Evolutionary conservation across 768 basidiomycete species (phyloP), one percentile per base, ranked within the genome.

Genomic region (Lactarius deliciosus): DNA sequence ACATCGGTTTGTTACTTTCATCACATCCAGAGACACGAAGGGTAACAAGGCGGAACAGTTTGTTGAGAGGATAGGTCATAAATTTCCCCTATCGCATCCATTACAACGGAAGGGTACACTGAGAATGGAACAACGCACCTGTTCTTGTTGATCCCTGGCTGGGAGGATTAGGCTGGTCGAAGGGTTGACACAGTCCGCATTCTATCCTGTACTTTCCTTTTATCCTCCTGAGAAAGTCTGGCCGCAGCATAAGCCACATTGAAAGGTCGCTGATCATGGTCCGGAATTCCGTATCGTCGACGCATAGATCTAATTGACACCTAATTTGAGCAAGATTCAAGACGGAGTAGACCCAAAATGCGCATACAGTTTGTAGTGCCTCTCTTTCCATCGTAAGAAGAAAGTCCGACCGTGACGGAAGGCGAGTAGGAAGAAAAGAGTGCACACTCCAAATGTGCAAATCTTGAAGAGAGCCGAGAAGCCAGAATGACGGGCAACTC

Each of bases 201-300:
- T 54, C 58, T 60, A 47, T 60, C 58, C 55, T 60, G 61, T 9
- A 43, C 9, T 59, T 56, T 62, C 60, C 47, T 66, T 30, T 25
- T 63, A 41, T 89, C 84, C 72, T 85, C 81, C 68, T 84, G 82
- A 56, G 82, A 78, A 63, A 81, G 81, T 68, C 81, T 77, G 45
- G 86, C 88, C 65, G 89, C 90, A 70, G 90, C 84, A 76, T 90
- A 91, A n/a, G 92, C 92, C 69, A 93, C 89, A 75, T 89, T 90
- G 81, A 94, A 94, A 15, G 92, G 90, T 38, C 92, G 82, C 69
- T 86, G 81, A 79, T 94, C 92, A 64, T 81, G 81, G 79, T 94
- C 92, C 20, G 92, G 92, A 66, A 94, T 94, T 56, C 92, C 92
- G 73, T 92, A 85, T 77, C 84, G 81, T 70, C 92, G 80, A 67